phyloP scores from a whole-genome alignment of 225 moss, liverwort and hornwort species.

The Polytrichum commune region DNA sequence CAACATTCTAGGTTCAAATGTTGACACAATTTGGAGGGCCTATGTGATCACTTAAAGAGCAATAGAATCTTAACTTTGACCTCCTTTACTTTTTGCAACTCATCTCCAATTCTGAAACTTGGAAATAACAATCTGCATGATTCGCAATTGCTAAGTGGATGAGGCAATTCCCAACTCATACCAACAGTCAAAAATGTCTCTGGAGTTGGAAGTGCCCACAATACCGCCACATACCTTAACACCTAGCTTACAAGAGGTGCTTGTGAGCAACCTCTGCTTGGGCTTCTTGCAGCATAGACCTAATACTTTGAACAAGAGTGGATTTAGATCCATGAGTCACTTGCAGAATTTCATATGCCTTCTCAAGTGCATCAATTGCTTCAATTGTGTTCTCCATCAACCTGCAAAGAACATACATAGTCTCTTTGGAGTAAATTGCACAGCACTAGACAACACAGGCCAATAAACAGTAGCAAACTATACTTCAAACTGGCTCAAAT shows the following conservation, averaged over 20 bases:
- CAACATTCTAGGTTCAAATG: too few relatives aligned
- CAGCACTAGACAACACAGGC: neutral
- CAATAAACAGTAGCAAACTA: neutral
- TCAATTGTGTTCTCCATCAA: conserved; percentile 50
- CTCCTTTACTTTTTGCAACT: too few relatives aligned
- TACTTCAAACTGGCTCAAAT: neutral
- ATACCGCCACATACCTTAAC: neutral
- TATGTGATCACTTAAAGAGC: too few relatives aligned
- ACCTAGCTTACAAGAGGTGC: neutral
- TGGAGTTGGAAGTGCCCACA: too few relatives aligned
- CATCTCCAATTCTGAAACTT: too few relatives aligned
- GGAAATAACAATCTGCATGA: too few relatives aligned
- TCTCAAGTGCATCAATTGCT: conserved; percentile 43
- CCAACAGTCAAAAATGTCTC: too few relatives aligned
- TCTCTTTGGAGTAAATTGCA: neutral
- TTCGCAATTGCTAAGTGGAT: too few relatives aligned
- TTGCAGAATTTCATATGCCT: conserved; percentile 54
- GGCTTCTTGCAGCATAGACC: conserved; percentile 65
- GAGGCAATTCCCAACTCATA: too few relatives aligned
- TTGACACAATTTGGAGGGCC: too few relatives aligned
- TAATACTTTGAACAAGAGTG: conserved; percentile 48
- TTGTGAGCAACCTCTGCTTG: conserved; percentile 53
- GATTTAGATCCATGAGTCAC: conserved; percentile 76
- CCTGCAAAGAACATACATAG: conserved; percentile 34
- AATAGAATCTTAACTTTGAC: too few relatives aligned